Percentiles rank a stretch among this genome's conserved stretches.
Conservation (phyloP, 2,329 filamentous ascomycete species). For the Laburnicola sp. region DNA sequence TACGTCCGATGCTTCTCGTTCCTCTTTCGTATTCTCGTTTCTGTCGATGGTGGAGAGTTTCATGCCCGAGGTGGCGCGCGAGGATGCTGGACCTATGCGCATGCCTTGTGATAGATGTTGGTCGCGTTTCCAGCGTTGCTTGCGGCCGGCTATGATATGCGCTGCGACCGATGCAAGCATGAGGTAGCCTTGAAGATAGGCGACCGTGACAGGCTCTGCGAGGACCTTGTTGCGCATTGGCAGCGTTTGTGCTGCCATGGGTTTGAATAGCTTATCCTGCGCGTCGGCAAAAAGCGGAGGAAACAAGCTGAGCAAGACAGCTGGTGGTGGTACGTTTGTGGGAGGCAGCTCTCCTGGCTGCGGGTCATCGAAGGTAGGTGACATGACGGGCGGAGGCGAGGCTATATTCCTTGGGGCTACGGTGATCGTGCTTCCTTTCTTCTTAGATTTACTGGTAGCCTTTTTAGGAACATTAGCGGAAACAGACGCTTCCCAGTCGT, state of each 20-base stretch:
- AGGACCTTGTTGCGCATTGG: slow-evolving; percentile 66
- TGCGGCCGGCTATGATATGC: slow-evolving; percentile 82
- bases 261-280: slow-evolving; percentile 66
- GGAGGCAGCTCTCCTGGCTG: slow-evolving; percentile 58
- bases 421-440: slow-evolving; percentile 4
- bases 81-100: slow-evolving; percentile 77
- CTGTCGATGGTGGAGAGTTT: slow-evolving; percentile 87
- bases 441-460: slow-evolving; percentile 7
- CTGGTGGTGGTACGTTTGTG: slow-evolving; percentile 86
- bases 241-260: slow-evolving; percentile 61
- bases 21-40: slow-evolving; percentile 77
- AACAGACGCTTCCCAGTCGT: slow-evolving; percentile 46
- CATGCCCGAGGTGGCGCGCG: slow-evolving; percentile 74
- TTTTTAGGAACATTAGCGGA: slow-evolving; percentile 17
- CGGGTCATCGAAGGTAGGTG: slow-evolving; percentile 25
- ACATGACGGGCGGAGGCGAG: slow-evolving; percentile 25
- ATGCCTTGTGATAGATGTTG: slow-evolving; percentile 82
- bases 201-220: slow-evolving; percentile 62
- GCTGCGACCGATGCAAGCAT: slow-evolving; percentile 68
- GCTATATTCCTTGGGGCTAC: not conserved
- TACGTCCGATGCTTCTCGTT: slow-evolving; percentile 80
- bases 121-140: slow-evolving; percentile 88
- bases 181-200: slow-evolving; percentile 68
- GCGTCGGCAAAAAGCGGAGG: slow-evolving; percentile 70
- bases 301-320: slow-evolving; percentile 77